Conservation (phyloP, 768 basidiomycete species). For the Sarcodon aspratus region DNA sequence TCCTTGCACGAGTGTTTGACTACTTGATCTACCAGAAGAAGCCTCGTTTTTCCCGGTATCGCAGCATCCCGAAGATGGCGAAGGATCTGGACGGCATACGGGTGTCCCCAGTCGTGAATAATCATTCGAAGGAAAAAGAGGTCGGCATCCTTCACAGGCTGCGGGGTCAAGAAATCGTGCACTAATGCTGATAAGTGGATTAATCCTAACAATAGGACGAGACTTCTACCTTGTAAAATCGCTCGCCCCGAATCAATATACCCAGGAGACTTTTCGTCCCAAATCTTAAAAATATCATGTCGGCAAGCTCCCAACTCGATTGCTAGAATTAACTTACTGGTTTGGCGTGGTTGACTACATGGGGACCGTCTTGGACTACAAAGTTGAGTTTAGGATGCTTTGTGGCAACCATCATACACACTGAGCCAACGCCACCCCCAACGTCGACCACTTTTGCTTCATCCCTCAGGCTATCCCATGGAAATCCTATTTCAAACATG, state of each 20-base stretch:
- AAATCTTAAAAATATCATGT: too few species aligned
- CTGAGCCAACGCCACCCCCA: conserved; percentile 10
- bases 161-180: conserved; percentile 8
- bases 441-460: conserved; percentile 11
- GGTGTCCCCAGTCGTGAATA: conserved; percentile 3
- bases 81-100: neutral
- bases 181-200: neutral
- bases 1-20: conserved; percentile 1
- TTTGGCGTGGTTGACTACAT: conserved; percentile 4
- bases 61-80: conserved; percentile 4
- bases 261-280: too few species aligned
- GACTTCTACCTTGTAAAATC: too few species aligned
- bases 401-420: conserved; percentile 6
- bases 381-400: conserved; percentile 5
- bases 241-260: too few species aligned
- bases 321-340: too few species aligned
- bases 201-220: too few species aligned
- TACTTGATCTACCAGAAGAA: conserved; percentile 1
- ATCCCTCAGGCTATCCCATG: conserved; percentile 9
- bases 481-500: conserved; percentile 7
- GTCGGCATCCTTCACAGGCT: conserved; percentile 4
- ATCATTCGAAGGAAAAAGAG: conserved; percentile 3
- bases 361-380: conserved; percentile 10
- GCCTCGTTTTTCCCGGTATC: conserved; percentile 3
- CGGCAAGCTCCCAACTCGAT: too few species aligned